Percentiles rank a stretch among this genome's conserved stretches.
These are phyloP conservation scores for Daedalea quercina DNA, from an alignment of 768 basidiomycete species.

Conservation along the genomic window DNA sequence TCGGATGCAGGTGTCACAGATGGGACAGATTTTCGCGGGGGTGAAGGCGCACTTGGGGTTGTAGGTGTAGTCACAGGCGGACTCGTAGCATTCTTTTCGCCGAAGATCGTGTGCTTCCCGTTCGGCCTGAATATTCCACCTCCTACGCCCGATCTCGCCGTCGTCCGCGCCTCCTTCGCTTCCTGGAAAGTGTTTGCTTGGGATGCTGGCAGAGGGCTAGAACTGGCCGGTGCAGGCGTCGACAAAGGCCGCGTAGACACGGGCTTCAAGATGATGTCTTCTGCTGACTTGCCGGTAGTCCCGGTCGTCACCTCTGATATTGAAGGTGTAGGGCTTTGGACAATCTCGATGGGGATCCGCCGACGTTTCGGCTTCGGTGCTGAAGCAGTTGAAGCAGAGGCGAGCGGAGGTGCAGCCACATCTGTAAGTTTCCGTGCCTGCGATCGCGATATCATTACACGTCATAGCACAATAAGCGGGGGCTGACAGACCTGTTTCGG, in stretches of 20 bases:
- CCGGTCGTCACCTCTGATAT: conserved; percentile 4
- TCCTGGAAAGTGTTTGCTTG: conserved; percentile 43
- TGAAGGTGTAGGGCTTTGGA: conserved; percentile 30
- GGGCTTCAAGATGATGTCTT: conserved; percentile 29
- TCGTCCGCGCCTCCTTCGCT: conserved; percentile 44
- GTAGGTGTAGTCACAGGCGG: neutral
- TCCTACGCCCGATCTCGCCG: conserved; percentile 36
- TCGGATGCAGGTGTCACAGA: conserved; percentile 1
- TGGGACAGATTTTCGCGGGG: neutral
- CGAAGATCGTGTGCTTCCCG: conserved; percentile 54
- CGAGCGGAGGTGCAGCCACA: conserved; percentile 4
- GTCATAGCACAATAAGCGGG: conserved; percentile 6
- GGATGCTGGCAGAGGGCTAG: conserved; percentile 10
- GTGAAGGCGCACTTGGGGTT: no score
- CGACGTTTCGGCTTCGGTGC: conserved; percentile 34
- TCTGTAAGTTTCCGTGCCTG: conserved; percentile 24
- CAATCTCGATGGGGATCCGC: conserved; percentile 57
- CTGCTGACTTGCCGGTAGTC: conserved; percentile 1
- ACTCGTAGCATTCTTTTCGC: conserved; percentile 14
- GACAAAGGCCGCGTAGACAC: conserved; percentile 33
- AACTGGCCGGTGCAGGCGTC: conserved; percentile 1
- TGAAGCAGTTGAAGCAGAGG: conserved; percentile 7
- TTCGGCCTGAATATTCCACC: conserved; percentile 69
- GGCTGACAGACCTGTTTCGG: conserved; percentile 11
- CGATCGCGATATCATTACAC: neutral